Evolutionary conservation across 108 stramenopile genomes (phyloP).

Genomic region (Skeletonema grethae): DNA sequence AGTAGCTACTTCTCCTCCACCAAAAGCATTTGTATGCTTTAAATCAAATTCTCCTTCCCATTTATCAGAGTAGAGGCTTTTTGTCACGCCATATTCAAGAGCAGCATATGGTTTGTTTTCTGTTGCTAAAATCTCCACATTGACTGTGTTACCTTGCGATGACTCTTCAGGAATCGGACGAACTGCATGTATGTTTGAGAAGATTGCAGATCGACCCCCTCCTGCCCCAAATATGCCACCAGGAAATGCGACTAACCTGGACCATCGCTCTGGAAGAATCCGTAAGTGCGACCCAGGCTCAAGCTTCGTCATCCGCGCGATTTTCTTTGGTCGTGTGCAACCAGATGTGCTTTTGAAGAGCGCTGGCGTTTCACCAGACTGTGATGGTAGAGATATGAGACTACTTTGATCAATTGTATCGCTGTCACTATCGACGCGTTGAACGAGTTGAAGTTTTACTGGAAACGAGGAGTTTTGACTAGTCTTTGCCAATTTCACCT

Average conservation of each 20-base stretch:
- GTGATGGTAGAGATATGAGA: slow-evolving; percentile 7
- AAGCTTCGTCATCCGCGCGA: slow-evolving; percentile 65
- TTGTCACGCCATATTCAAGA: slow-evolving; percentile 81
- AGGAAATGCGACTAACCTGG: slow-evolving; percentile 28
- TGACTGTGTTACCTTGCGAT: slow-evolving; percentile 56
- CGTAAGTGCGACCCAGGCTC: slow-evolving; percentile 67
- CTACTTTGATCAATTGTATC: slow-evolving; percentile 43
- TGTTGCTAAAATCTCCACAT: slow-evolving; percentile 66
- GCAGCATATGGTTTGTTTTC: slow-evolving; percentile 76
- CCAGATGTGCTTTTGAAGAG: slow-evolving; percentile 59
- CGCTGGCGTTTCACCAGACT: background rate
- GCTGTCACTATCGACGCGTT: slow-evolving; percentile 55
- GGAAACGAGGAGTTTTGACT: slow-evolving; percentile 33
- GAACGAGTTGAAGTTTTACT: slow-evolving; percentile 64
- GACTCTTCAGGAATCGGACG: slow-evolving; percentile 29
- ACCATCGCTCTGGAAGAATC: slow-evolving; percentile 41
- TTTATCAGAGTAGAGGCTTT: slow-evolving; percentile 73
- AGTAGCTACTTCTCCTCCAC: slow-evolving; percentile 74
- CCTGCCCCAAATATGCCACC: slow-evolving; percentile 56
- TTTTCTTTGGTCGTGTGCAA: slow-evolving; percentile 58
- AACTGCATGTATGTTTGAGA: slow-evolving; percentile 44
- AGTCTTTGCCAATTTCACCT: slow-evolving; percentile 38
- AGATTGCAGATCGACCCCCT: slow-evolving; percentile 33
- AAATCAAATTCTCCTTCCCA: slow-evolving; percentile 66
- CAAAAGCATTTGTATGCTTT: slow-evolving; percentile 61